Evolutionary conservation across 2,329 filamentous ascomycete genomes (phyloP), one percentile per base, ranked within the genome.

Genomic region (Cordyceps cateniannulata): DNA sequence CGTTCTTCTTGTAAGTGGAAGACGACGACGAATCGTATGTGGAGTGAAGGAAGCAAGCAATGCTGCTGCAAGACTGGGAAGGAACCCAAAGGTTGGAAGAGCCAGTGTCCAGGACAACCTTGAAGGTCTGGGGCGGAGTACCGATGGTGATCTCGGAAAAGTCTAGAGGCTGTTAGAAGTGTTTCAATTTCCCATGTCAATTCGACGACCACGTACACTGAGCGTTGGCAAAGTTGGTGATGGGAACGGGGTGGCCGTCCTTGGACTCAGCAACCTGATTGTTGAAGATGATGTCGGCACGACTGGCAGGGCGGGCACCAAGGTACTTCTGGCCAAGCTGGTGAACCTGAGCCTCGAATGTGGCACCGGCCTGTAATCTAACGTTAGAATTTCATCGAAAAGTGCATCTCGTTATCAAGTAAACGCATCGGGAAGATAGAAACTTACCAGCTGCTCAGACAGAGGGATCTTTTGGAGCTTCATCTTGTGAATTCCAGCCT

Each of bases 11-110:
- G 85, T 93, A 96, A 53, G 91, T 90, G 22, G 88, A 93, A 52
- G 96, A 99, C 5, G 86, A 79, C 42, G 87, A 89, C 62, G 92
- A 95, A 78, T 98, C 92, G 80, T 98, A 99, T 81, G 96, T 99
- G 77, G 78, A 87, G 83, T 99, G 95, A 63, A 99, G 86, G 79
- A 93, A 99, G 85, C 95, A 99, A 66, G 95, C 96, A 72, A 99
- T 99, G 72, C 93, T 97, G 72, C 85, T 87, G 77, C 96, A 99
- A 72, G 91, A 83, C 61, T 85, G 81, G 25, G 93, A 96, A 44
- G 96, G 96, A 63, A 99, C 93, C 96, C 96, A 99, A 65, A 99
- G 85, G 82, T 99, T 99, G 75, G 95, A 98, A 83, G 92, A 97
- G 70, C 95, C 95, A 29, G 95, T 99, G 76, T 99, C 95, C 66